Conservation (phyloP, 352 stramenopile species). For the Phytophthora meadii region DNA sequence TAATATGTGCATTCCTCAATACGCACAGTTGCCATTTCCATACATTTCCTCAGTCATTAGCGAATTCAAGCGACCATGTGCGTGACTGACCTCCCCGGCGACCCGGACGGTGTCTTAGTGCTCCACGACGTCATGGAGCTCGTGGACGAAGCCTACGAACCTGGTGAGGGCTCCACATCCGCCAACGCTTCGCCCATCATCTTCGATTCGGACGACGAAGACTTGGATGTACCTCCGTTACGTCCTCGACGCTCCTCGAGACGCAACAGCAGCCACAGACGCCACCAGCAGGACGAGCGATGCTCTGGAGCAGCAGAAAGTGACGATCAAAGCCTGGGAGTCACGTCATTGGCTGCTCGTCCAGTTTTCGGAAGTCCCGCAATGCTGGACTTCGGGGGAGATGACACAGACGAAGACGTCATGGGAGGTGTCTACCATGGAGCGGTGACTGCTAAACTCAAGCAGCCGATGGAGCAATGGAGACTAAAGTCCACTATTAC, state of each 20-base stretch:
- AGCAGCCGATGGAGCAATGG: slow-evolving; percentile 27
- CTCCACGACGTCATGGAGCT: slow-evolving; percentile 44
- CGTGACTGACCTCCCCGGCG: slow-evolving; percentile 33
- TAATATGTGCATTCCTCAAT: slow-evolving; percentile 15
- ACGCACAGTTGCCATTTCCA: slow-evolving; percentile 24
- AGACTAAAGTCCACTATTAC: slow-evolving; percentile 29
- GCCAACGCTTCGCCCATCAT: slow-evolving; percentile 21
- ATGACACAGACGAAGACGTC: slow-evolving; percentile 29
- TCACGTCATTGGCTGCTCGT: slow-evolving; percentile 17
- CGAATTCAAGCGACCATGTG: slow-evolving; percentile 15
- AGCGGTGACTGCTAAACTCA: slow-evolving; percentile 25
- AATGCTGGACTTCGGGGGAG: slow-evolving; percentile 26
- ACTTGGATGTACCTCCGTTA: slow-evolving; percentile 34
- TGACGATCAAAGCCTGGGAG: slow-evolving; percentile 6
- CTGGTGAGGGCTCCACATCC: slow-evolving; percentile 4
- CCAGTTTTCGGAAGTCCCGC: slow-evolving; percentile 10
- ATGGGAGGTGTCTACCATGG: slow-evolving; percentile 34
- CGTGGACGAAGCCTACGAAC: slow-evolving; percentile 30
- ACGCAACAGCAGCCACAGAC: slow-evolving; percentile 4
- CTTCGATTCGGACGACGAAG: slow-evolving; percentile 39
- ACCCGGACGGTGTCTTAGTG: slow-evolving; percentile 37
- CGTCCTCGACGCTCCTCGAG: slow-evolving; percentile 4
- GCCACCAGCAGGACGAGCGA: slow-evolving; percentile 5
- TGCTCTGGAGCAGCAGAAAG: slow-evolving; percentile 9
- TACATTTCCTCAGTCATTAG: slow-evolving; percentile 5